Evolutionary conservation across 768 basidiomycete species (phyloP).

Genomic region (Boletellus sp.): DNA sequence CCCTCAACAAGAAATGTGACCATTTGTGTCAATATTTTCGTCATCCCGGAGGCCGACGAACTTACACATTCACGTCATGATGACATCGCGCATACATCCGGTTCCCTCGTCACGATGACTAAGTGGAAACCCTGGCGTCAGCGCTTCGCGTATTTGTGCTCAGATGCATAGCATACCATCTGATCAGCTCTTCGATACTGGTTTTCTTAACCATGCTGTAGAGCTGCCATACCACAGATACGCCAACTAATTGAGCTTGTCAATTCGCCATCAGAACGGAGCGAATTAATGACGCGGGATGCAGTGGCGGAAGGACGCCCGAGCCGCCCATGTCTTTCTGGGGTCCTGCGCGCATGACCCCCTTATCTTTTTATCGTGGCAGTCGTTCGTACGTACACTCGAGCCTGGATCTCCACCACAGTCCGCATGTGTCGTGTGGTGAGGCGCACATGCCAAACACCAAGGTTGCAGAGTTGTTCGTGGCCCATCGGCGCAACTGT

Average conservation of each 20-base stretch:
- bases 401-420: constrained; percentile 7
- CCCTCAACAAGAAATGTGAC: background rate
- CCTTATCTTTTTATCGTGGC: constrained; percentile 12
- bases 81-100: background rate
- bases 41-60: background rate
- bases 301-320: constrained; percentile 14
- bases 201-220: constrained; percentile 5
- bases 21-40: background rate
- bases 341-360: constrained; percentile 17
- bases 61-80: background rate
- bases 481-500: background rate
- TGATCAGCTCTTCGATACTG: constrained; percentile 2
- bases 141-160: background rate
- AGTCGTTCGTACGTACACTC: constrained; percentile 14
- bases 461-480: background rate
- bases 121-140: background rate
- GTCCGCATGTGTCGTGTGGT: constrained; percentile 5
- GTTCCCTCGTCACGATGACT: background rate
- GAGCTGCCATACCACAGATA: background rate
- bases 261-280: background rate
- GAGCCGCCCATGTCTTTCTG: constrained; percentile 7
- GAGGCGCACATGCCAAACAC: background rate
- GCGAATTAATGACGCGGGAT: background rate
- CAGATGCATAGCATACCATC: background rate
- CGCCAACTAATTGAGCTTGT: background rate